Percentiles rank a stretch among this genome's conserved stretches.
These are phyloP conservation scores for Clonostachys sp. DNA, from an alignment of 2,329 filamentous ascomycete genomes.

Conservation along the genomic window DNA sequence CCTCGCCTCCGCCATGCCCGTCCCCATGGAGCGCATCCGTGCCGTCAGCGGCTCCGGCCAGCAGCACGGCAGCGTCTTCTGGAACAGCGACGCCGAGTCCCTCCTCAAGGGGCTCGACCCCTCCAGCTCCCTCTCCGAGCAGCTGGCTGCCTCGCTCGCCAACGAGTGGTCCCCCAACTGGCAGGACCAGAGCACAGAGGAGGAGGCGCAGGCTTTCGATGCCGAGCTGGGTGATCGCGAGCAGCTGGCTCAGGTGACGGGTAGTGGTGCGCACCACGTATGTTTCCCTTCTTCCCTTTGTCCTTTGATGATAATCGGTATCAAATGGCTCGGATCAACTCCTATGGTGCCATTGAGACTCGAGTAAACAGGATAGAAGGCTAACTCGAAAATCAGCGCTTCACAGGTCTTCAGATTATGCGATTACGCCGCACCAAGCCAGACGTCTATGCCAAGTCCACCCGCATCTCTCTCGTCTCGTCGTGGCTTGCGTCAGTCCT, in stretches of 20 bases:
- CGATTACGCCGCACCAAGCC: slow-evolving; percentile 78
- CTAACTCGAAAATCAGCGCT: slow-evolving; percentile 53
- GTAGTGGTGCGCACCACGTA: slow-evolving; percentile 92
- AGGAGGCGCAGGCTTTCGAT: slow-evolving; percentile 88
- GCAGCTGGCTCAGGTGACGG: slow-evolving; percentile 73
- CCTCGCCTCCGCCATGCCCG: slow-evolving; percentile 58
- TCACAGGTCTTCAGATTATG: slow-evolving; percentile 96
- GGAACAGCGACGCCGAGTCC: slow-evolving; percentile 66
- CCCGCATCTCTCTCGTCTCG: slow-evolving; percentile 87
- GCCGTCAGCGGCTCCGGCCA: slow-evolving; percentile 90
- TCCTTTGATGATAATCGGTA: too few species aligned
- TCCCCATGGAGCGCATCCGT: slow-evolving; percentile 67
- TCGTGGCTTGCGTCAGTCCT: slow-evolving; percentile 92
- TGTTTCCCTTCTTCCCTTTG: slow-evolving; percentile 18
- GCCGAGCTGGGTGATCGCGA: slow-evolving; percentile 60
- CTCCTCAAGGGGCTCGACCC: slow-evolving; percentile 58
- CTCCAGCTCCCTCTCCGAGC: slow-evolving; percentile 61
- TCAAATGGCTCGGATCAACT: too few species aligned
- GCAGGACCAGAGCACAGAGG: slow-evolving; percentile 95
- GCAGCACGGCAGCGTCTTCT: slow-evolving; percentile 97
- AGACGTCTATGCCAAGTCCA: slow-evolving; percentile 73
- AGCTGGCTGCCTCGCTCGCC: slow-evolving; percentile 70
- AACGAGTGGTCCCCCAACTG: slow-evolving; percentile 91
- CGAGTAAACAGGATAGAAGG: slow-evolving; percentile 6
- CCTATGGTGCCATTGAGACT: background rate